A percentile compares a stretch with the other conserved stretches of the same genome.
phyloP scores from a whole-genome alignment of 2,329 filamentous ascomycete species.

The Moelleriella libera region DNA sequence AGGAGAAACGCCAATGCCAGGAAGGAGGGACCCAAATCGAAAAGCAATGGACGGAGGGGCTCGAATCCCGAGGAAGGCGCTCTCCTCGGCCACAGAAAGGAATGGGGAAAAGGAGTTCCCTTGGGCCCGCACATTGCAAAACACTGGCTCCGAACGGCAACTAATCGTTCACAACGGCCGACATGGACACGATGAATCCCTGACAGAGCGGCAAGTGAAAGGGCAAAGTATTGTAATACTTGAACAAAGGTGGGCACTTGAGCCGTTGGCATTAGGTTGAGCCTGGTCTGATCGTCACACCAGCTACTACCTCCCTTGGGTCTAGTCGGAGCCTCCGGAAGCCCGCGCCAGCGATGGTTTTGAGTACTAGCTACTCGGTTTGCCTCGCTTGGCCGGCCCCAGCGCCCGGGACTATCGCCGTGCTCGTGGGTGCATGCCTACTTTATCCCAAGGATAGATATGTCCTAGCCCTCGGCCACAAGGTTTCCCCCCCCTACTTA shows the following conservation, averaged over 20 bases:
- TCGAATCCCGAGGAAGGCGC: neutral
- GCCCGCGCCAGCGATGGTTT: neutral
- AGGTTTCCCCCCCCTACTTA: too few relatives aligned
- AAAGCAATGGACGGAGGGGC: neutral
- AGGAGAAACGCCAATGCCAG: neutral
- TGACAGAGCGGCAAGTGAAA: neutral
- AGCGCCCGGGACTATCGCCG: too few relatives aligned
- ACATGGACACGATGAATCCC: neutral
- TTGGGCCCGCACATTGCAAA: neutral
- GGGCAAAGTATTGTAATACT: neutral
- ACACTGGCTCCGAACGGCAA: neutral
- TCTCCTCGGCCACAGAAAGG: neutral
- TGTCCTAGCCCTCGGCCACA: too few relatives aligned
- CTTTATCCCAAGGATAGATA: too few relatives aligned
- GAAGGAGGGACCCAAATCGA: neutral
- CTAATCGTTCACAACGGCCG: neutral
- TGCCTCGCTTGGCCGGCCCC: too few relatives aligned
- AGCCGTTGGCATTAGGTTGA: neutral
- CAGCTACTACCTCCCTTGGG: neutral
- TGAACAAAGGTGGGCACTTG: neutral
- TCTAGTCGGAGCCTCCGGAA: neutral
- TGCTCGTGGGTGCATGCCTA: too few relatives aligned
- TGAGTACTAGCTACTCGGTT: too few relatives aligned
- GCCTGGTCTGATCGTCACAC: neutral
- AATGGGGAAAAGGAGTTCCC: too few relatives aligned